A percentile compares a stretch with the other conserved stretches of the same genome.
Evolutionary conservation across 2,329 filamentous ascomycete species (phyloP).

Genomic region (Fusarium buxicola): DNA sequence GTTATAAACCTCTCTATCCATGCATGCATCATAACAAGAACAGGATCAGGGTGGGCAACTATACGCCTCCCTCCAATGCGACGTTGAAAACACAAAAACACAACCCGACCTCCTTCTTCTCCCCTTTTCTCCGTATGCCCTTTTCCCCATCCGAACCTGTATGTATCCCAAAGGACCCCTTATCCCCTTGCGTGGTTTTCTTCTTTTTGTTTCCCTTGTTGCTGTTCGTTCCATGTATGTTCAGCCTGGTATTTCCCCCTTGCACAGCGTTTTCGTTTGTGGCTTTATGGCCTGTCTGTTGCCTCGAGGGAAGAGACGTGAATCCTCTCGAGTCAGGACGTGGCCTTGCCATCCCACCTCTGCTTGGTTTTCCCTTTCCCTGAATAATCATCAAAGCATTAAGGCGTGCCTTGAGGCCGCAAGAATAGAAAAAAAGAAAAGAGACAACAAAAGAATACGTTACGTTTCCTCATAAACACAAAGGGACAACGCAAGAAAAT

Average conservation of each 20-base stretch:
- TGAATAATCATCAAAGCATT: slow-evolving; percentile 44
- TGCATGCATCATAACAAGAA: slow-evolving; percentile 37
- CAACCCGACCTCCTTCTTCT: slow-evolving; percentile 23
- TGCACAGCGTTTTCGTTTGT: slow-evolving; percentile 12
- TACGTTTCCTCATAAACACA: slow-evolving; percentile 46
- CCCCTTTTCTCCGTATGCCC: slow-evolving; percentile 32
- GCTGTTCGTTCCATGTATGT: slow-evolving; percentile 32
- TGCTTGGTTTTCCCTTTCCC: slow-evolving; percentile 22
- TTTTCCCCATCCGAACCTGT: slow-evolving; percentile 37
- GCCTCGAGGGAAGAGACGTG: slow-evolving; percentile 37
- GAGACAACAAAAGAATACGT: slow-evolving; percentile 38
- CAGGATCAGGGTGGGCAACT: slow-evolving; percentile 16
- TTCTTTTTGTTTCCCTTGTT: slow-evolving; percentile 27
- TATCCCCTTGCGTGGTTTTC: slow-evolving; percentile 19
- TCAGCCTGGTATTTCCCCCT: slow-evolving; percentile 31
- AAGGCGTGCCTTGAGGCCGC: slow-evolving; percentile 34
- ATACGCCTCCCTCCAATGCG: slow-evolving; percentile 33
- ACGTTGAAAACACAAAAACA: slow-evolving; percentile 21
- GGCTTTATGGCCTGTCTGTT: slow-evolving; percentile 6
- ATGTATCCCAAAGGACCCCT: slow-evolving; percentile 37
- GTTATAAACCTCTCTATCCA: slow-evolving; percentile 40
- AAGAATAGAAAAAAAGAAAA: slow-evolving; percentile 33
- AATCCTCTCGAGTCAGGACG: slow-evolving; percentile 33
- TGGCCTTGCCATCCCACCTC: slow-evolving; percentile 5
- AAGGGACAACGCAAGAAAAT: slow-evolving; percentile 45